Evolutionary conservation across 2,329 filamentous ascomycete genomes (phyloP), one percentile per base, ranked within the genome.

Genomic region (Colletotrichum gigasporum): DNA sequence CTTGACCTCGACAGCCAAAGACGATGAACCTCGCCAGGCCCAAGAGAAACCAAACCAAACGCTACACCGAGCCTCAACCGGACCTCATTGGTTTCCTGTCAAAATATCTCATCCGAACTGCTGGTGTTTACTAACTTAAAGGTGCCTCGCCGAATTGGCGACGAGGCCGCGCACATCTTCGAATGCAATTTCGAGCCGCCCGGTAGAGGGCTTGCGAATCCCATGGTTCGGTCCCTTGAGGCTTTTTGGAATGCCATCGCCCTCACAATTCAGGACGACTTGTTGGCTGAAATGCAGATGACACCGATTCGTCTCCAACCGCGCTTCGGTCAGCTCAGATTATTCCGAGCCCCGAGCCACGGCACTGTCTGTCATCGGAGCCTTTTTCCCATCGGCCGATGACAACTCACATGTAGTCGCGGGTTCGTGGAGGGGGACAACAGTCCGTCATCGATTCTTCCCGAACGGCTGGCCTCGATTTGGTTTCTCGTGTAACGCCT

Each of bases 351-450:
- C 26, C 50, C 42, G 57, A 62, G 51, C 42, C 34, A 32, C 20
- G 35, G 9, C 35, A 37, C 34, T 47, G 35, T 35, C 34, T 47
- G 35, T 35, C 16, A 50, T 55, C 48, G 35, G 26, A 54, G 12
- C 12, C 22, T 28, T 10, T 37, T 6, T 16, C 14, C 16, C 26
- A 41, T 45, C 16, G n/a, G n/a, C 39, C 20, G 56, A 30, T 64
- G 55, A 64, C 55, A 61, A 47, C 55, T 53, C 61, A 61, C 22
- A 48, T 45, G 16, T 51, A 37, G 32, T 18, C 48, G 48, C 20
- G 22, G 50, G 45, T 45, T 39, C 48, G 39, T 52, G 48, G 32
- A 55, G 45, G 45, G 10, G n/a, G 12, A 11, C 22, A 8, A 24
- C 41, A 16, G 41, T 42, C 14, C 35, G 52, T 30, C 35, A 51